These are phyloP conservation scores for Isabelozyma pseudorhagii DNA, from an alignment of 805 yeast genomes.

Conservation along the genomic window DNA sequence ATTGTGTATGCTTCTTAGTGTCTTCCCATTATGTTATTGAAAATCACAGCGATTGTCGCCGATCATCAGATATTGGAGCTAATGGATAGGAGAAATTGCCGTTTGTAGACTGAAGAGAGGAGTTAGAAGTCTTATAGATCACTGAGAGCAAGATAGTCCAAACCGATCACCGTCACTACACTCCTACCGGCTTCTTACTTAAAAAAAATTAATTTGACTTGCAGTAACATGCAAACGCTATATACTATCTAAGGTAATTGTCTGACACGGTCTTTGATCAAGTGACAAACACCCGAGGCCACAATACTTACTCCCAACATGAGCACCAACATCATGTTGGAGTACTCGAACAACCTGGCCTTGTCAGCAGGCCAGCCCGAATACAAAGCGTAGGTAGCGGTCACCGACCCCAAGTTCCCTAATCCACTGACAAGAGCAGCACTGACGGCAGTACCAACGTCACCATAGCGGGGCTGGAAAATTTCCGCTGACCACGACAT, in stretches of 20 bases:
- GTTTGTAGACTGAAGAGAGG: too few species aligned
- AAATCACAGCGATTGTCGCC: too few species aligned
- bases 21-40: too few species aligned
- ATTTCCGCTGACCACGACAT: conserved; percentile 84
- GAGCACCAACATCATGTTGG: conserved; percentile 81
- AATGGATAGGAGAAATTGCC: too few species aligned
- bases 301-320: conserved; percentile 74
- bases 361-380: conserved; percentile 84
- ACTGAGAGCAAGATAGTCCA: too few species aligned
- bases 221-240: too few species aligned
- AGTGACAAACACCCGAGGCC: conserved; percentile 31
- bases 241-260: not conserved
- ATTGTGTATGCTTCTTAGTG: too few species aligned
- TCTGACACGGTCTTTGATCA: conserved; percentile 20
- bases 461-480: conserved; percentile 68
- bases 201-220: too few species aligned
- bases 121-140: too few species aligned
- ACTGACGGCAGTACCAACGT: conserved; percentile 79
- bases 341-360: conserved; percentile 56
- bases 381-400: conserved; percentile 82
- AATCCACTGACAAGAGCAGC: conserved; percentile 82
- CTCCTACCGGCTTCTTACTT: too few species aligned
- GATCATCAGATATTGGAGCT: too few species aligned
- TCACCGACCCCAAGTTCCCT: conserved; percentile 84
- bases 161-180: too few species aligned